Conservation (phyloP, 495 filamentous ascomycete species). For the Acidiella bohemica region DNA sequence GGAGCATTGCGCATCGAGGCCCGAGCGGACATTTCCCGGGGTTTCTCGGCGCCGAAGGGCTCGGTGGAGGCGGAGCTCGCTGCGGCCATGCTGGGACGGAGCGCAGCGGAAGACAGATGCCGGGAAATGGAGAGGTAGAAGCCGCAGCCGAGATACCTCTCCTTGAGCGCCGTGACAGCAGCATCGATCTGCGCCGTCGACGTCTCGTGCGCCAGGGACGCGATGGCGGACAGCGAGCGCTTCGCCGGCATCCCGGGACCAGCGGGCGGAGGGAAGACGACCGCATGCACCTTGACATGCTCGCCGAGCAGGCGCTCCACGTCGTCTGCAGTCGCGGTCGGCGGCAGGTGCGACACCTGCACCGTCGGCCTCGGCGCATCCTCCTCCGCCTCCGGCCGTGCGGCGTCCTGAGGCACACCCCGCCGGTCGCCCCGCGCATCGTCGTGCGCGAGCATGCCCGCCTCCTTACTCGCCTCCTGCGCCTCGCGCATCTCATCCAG, state of each 20-base stretch:
- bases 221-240: constrained; percentile 68
- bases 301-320: constrained; percentile 61
- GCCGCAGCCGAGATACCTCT: constrained; percentile 75
- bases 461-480: constrained; percentile 24
- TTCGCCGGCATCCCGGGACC: constrained; percentile 50
- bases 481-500: constrained; percentile 38
- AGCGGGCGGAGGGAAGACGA: constrained; percentile 55
- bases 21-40: constrained; percentile 38
- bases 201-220: constrained; percentile 73
- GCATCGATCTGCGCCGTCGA: constrained; percentile 74
- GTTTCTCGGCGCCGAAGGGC: constrained; percentile 70
- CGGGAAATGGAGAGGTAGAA: constrained; percentile 70
- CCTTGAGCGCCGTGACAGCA: constrained; percentile 63
- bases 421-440: constrained; percentile 29
- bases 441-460: constrained; percentile 41
- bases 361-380: constrained; percentile 80
- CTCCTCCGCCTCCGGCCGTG: constrained; percentile 43
- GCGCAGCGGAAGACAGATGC: constrained; percentile 72
- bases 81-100: constrained; percentile 38
- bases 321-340: constrained; percentile 53
- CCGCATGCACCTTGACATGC: constrained; percentile 57
- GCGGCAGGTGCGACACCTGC: constrained; percentile 51
- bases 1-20: constrained; percentile 41
- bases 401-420: constrained; percentile 26
- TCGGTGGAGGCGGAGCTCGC: constrained; percentile 37